Evolutionary conservation across 768 basidiomycete genomes (phyloP).

Genomic region (Nevesoporus exiguus): DNA sequence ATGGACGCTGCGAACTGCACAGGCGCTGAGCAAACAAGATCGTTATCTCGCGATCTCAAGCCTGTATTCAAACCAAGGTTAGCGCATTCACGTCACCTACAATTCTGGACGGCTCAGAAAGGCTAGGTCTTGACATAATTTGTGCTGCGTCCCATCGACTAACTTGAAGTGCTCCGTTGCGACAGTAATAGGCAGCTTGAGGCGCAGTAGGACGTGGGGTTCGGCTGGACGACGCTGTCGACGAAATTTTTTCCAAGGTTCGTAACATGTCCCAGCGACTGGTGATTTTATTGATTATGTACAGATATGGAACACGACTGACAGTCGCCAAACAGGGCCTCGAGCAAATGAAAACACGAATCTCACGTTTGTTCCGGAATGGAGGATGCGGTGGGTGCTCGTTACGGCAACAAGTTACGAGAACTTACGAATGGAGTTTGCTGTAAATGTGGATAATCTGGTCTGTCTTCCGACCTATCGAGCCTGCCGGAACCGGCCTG

Average conservation of each 20-base stretch:
- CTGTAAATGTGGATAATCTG: conserved; percentile 28
- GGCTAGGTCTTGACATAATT: conserved; percentile 7
- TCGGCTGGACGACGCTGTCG: conserved; percentile 2
- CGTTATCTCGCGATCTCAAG: conserved; percentile 33
- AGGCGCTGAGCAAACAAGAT: conserved; percentile 14
- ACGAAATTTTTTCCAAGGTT: neutral
- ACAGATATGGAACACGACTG: conserved; percentile 18
- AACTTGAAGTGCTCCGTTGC: too few species aligned
- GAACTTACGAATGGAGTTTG: conserved; percentile 26
- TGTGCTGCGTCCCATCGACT: conserved; percentile 1
- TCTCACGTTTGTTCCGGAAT: conserved; percentile 25
- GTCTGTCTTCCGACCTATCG: conserved; percentile 29
- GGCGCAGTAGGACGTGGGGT: neutral
- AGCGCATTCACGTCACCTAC: conserved; percentile 26
- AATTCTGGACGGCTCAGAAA: conserved; percentile 13
- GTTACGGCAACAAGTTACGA: conserved; percentile 29
- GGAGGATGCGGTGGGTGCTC: conserved; percentile 26
- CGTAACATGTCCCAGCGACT: conserved; percentile 10
- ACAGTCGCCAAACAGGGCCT: neutral
- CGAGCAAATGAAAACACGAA: conserved; percentile 20
- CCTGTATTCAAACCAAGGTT: conserved; percentile 14
- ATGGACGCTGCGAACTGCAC: conserved; percentile 5
- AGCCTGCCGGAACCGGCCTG: conserved; percentile 25
- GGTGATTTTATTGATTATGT: conserved; percentile 27
- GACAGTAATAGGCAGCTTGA: neutral